Evolutionary conservation across 768 basidiomycete species (phyloP).

Genomic region (Russula sp.): DNA sequence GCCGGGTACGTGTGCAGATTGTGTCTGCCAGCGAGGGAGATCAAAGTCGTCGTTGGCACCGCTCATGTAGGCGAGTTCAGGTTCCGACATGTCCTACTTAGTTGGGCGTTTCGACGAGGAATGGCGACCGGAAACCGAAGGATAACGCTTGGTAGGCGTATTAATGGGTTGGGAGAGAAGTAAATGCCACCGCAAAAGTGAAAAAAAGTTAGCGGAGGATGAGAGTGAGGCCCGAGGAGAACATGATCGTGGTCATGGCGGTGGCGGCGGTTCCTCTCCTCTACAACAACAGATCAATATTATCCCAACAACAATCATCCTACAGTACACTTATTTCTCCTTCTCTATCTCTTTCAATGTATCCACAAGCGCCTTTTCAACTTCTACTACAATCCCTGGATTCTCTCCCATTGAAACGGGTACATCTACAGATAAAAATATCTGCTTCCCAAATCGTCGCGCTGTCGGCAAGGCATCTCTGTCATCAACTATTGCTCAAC

Average conservation of each 20-base stretch:
- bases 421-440: conserved; percentile 68
- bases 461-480: conserved; percentile 36
- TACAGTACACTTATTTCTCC: conserved; percentile 6
- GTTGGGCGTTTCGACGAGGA: conserved; percentile 12
- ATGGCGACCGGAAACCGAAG: conserved; percentile 12
- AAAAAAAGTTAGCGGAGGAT: neutral
- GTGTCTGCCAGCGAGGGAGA: conserved; percentile 50
- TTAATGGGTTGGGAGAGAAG: neutral
- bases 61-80: conserved; percentile 67
- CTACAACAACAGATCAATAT: neutral
- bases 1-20: conserved; percentile 29
- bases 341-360: conserved; percentile 35
- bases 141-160: conserved; percentile 2
- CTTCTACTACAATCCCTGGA: conserved; percentile 41
- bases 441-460: conserved; percentile 53
- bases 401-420: conserved; percentile 41
- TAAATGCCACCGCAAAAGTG: neutral
- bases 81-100: conserved; percentile 53
- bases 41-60: conserved; percentile 79
- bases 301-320: neutral
- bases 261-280: neutral
- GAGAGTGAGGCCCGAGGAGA: conserved; percentile 1
- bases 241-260: conserved; percentile 6
- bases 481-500: conserved; percentile 18
- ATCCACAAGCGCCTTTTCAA: conserved; percentile 54